Base-by-base conservation (phyloP, 2,329 filamentous ascomycete species). In the Aspergillus melleus region DNA sequence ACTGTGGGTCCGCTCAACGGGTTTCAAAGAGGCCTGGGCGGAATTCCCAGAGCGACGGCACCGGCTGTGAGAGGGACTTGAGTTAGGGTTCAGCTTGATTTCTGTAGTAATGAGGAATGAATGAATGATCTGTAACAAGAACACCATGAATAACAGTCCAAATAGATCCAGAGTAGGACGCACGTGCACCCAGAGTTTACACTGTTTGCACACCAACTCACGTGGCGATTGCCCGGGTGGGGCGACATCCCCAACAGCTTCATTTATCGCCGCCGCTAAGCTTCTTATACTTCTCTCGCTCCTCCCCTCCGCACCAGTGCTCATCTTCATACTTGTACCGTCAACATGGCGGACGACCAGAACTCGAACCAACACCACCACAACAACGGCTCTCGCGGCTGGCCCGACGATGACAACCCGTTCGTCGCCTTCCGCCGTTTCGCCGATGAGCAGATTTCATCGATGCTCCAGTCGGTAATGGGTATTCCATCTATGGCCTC, bases 371-470 rank as follows among this genome's bases (percentile, higher is more conserved):
- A 57, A 42, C 55, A 64, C 14, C 54, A 56, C 32, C 52, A 64
- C 59, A 59, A 26, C 39, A 59, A 66, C 51, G 58, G 59, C 59
- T 57, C 63, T 16, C 62, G 64, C 32, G 58, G 62, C 59, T 67
- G 66, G 66, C 57, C 61, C 47, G 71, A 78, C 55, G 70, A 77
- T 60, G 73, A 78, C 61, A 86, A 86, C 61, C 84, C 85, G 1
- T 87, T 88, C 72, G 80, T 86, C 58, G 77, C 81, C 30, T 87
- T 88, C 74, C 85, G 86, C 65, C 83, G 82, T 62, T 86, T 84
- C 70, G 83, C 85, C 58, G 85, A 88, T 66, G 80, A 83, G 51
- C 83, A 84, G 58, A 79, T 87, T 65, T 81, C 79, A 9, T 81
- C 80, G 16, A 72, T 88, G 54, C 72, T 87, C 57, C 81, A 82